These are phyloP conservation scores for Marasmius fiardii DNA, from an alignment of 1,284 basidiomycete genomes.

Conservation along the genomic window DNA sequence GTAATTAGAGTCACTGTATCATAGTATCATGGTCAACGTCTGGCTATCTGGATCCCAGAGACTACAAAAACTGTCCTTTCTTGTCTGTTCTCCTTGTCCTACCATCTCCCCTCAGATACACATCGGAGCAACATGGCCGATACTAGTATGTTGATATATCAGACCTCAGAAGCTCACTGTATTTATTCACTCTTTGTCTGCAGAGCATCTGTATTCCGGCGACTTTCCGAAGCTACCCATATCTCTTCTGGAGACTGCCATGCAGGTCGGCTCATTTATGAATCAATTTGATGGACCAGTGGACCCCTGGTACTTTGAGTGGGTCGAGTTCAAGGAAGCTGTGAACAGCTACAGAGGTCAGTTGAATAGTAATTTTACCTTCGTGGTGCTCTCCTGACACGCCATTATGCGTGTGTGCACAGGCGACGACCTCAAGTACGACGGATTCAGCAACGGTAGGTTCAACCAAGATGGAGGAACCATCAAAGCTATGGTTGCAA, in stretches of 20 bases:
- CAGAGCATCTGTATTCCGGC: neutral
- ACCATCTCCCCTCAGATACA: no score
- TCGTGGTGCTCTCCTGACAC: no score
- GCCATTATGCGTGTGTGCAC: no score
- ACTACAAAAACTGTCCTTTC: no score
- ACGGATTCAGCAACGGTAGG: slow-evolving; percentile 3
- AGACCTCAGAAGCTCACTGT: neutral
- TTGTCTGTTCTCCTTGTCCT: no score
- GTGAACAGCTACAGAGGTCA: slow-evolving; percentile 4
- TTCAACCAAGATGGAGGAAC: neutral
- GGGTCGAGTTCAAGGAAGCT: neutral
- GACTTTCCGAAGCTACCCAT: neutral
- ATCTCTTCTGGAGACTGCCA: neutral
- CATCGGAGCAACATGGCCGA: no score
- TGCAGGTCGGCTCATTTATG: neutral
- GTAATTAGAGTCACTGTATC: no score
- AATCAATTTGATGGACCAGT: neutral
- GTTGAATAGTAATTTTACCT: neutral
- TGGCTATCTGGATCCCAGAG: no score
- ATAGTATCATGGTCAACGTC: no score
- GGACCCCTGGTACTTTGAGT: neutral
- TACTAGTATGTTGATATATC: neutral
- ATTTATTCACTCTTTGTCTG: no score
- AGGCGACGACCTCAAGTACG: slow-evolving; percentile 1
- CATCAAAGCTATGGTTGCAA: neutral